Evolutionary conservation across 768 basidiomycete species (phyloP).

Genomic region (Podaxis sp.): DNA sequence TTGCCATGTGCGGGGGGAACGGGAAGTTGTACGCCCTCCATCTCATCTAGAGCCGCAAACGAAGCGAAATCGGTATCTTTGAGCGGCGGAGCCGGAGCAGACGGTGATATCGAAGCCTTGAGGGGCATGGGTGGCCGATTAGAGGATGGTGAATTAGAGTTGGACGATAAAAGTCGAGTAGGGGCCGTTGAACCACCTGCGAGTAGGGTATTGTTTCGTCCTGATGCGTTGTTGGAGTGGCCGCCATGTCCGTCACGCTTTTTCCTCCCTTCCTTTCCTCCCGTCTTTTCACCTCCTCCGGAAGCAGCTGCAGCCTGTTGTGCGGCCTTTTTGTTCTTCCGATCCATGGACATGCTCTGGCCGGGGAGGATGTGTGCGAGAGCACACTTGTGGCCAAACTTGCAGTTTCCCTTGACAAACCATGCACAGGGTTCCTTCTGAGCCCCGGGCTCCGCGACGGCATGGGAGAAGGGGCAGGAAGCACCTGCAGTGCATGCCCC

Average conservation of each 20-base stretch:
- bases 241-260: constrained; percentile 34
- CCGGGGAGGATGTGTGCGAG: constrained; percentile 94
- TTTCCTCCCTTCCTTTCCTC: constrained; percentile 30
- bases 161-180: constrained; percentile 43
- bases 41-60: constrained; percentile 65
- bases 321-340: constrained; percentile 95
- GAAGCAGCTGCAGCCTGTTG: constrained; percentile 56
- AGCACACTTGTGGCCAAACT: constrained; percentile 78
- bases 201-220: constrained; percentile 41
- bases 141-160: constrained; percentile 26
- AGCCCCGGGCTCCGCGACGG: constrained; percentile 66
- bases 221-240: constrained; percentile 16
- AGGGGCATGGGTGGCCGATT: constrained; percentile 66
- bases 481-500: constrained; percentile 93
- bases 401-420: constrained; percentile 91
- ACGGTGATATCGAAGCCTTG: constrained; percentile 72
- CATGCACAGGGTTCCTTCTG: constrained; percentile 84
- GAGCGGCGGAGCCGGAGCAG: constrained; percentile 76
- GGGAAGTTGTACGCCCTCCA: constrained; percentile 44
- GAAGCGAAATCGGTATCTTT: constrained; percentile 75
- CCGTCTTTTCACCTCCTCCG: constrained; percentile 28
- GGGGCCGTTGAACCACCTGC: constrained; percentile 68
- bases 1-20: constrained; percentile 43
- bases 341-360: constrained; percentile 92
- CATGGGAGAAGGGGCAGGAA: constrained; percentile 95